Conservation (phyloP, 768 basidiomycete species). For the Chlorophyllum brunneum region DNA sequence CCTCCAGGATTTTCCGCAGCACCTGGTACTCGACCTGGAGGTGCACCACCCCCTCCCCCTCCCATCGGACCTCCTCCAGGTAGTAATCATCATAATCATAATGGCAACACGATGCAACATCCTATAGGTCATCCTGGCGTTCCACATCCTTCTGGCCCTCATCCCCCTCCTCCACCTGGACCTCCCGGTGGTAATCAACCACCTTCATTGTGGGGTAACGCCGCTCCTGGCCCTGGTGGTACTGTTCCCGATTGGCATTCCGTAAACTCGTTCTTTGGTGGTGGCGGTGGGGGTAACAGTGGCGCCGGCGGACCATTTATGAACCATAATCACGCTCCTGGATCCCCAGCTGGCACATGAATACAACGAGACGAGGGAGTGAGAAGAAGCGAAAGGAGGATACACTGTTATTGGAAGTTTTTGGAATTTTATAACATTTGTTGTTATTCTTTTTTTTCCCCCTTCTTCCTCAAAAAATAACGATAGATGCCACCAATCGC, state of each 20-base stretch:
- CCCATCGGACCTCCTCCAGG: slow-evolving; percentile 20
- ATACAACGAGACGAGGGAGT: neutral
- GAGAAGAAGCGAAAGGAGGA: neutral
- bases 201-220: slow-evolving; percentile 35
- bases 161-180: slow-evolving; percentile 17
- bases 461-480: neutral
- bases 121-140: slow-evolving; percentile 14
- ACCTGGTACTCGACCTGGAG: slow-evolving; percentile 16
- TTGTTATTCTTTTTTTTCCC: slow-evolving; percentile 6
- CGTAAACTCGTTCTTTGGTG: slow-evolving; percentile 38
- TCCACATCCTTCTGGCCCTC: neutral
- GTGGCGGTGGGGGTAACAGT: slow-evolving; percentile 1
- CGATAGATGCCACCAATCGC: slow-evolving; percentile 10
- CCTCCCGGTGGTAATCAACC: neutral
- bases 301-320: slow-evolving; percentile 41
- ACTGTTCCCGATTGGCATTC: slow-evolving; percentile 43
- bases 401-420: neutral
- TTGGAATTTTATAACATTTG: slow-evolving; percentile 6
- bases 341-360: slow-evolving; percentile 40
- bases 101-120: slow-evolving; percentile 13
- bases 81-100: slow-evolving; percentile 6
- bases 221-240: slow-evolving; percentile 19
- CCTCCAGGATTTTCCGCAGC: slow-evolving; percentile 16
- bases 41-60: slow-evolving; percentile 25
- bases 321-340: slow-evolving; percentile 38